Conservation (phyloP, 2,329 filamentous ascomycete genomes). For the Diaporthe sp. region DNA sequence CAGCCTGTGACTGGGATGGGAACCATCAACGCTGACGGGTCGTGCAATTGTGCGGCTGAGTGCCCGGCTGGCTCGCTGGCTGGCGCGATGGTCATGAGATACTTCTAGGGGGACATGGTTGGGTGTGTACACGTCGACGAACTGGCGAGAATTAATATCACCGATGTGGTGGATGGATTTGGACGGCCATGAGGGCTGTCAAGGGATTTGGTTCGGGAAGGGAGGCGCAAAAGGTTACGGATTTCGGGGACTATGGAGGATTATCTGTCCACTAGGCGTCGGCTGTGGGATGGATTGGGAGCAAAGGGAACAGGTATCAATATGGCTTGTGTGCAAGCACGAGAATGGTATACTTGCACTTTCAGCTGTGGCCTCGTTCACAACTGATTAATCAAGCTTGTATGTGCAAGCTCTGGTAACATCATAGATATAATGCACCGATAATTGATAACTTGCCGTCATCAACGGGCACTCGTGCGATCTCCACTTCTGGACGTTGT, state of each 20-base stretch:
- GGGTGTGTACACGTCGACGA: neutral
- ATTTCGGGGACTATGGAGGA: neutral
- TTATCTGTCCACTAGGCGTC: neutral
- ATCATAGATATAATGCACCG: neutral
- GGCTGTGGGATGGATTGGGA: neutral
- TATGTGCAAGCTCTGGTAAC: neutral
- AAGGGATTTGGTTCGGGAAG: neutral
- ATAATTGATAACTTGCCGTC: neutral
- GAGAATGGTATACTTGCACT: neutral
- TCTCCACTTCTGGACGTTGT: neutral
- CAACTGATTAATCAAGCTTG: neutral
- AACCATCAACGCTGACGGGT: conserved; percentile 16
- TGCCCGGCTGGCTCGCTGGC: conserved; percentile 29
- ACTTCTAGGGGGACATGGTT: neutral
- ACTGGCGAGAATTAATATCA: neutral
- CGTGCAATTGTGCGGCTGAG: conserved; percentile 31
- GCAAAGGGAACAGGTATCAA: neutral
- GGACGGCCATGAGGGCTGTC: neutral
- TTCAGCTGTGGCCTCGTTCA: neutral
- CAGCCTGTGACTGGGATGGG: conserved; percentile 13
- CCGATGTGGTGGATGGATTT: too few relatives aligned
- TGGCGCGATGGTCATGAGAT: conserved; percentile 19
- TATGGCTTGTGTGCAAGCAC: neutral
- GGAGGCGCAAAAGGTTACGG: neutral
- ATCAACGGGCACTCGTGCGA: too few relatives aligned